These are phyloP conservation scores for Fusarium sp. DNA, from an alignment of 2,329 filamentous ascomycete species.

Conservation along the genomic window DNA sequence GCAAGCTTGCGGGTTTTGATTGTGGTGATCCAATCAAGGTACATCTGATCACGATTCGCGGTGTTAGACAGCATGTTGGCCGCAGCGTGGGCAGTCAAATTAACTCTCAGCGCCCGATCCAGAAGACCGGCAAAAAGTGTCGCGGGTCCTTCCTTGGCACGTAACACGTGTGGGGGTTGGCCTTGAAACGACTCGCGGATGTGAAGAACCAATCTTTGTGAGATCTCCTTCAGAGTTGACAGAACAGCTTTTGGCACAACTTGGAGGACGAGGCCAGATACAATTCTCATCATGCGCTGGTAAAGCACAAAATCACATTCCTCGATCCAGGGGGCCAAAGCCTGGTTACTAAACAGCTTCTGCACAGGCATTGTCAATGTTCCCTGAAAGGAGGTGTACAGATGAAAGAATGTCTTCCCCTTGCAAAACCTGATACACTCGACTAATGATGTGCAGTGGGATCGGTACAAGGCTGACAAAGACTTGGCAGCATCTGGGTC, in stretches of 20 bases:
- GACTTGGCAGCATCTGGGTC: conserved; percentile 90
- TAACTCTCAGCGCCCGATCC: conserved; percentile 89
- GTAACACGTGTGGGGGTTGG: conserved; percentile 85
- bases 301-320: conserved; percentile 97
- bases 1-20: conserved; percentile 73
- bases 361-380: conserved; percentile 97
- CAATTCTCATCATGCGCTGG: conserved; percentile 94
- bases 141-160: conserved; percentile 89
- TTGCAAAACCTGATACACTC: conserved; percentile 97
- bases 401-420: conserved; percentile 94
- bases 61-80: conserved; percentile 92
- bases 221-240: conserved; percentile 88
- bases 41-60: conserved; percentile 94
- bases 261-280: conserved; percentile 89
- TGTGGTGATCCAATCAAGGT: conserved; percentile 85
- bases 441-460: conserved; percentile 94
- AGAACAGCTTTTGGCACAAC: conserved; percentile 90
- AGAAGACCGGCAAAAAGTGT: conserved; percentile 89
- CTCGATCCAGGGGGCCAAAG: conserved; percentile 91
- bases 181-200: conserved; percentile 87
- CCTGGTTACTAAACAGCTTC: conserved; percentile 86
- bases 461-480: conserved; percentile 87
- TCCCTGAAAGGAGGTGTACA: conserved; percentile 95
- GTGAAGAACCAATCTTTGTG: conserved; percentile 82
- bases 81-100: conserved; percentile 92